Evolutionary conservation across 2,329 filamentous ascomycete species (phyloP).

Genomic region (Sphaerulina vaccinii): DNA sequence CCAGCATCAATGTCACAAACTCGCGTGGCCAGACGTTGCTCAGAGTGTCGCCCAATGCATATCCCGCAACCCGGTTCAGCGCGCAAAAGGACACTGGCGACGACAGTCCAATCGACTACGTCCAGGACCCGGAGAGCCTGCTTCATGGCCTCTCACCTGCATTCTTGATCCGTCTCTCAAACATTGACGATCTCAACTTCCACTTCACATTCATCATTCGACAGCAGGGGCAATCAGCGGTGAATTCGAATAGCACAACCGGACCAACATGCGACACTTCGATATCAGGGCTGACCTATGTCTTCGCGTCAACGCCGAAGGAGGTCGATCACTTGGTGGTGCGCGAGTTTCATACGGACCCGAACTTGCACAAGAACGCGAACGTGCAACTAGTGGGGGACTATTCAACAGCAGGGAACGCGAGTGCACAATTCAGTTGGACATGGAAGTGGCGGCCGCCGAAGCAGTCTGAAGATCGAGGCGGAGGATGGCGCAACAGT

Average conservation of each 20-base stretch:
- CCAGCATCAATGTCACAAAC: conserved; percentile 78
- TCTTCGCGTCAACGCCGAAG: conserved; percentile 78
- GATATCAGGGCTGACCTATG: conserved; percentile 87
- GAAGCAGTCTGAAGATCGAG: conserved; percentile 74
- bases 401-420: conserved; percentile 77
- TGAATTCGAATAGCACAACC: conserved; percentile 9
- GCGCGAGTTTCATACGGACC: conserved; percentile 92
- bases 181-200: conserved; percentile 90
- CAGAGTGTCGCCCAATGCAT: conserved; percentile 79
- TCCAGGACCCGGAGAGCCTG: conserved; percentile 79
- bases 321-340: conserved; percentile 94
- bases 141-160: conserved; percentile 52
- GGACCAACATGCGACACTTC: conserved; percentile 60
- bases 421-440: conserved; percentile 89
- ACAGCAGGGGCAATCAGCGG: conserved; percentile 46
- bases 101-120: conserved; percentile 76
- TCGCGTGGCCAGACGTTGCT: conserved; percentile 74
- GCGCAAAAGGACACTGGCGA: conserved; percentile 73
- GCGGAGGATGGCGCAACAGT: conserved; percentile 90
- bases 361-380: conserved; percentile 93
- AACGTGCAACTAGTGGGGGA: conserved; percentile 96
- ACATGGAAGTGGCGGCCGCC: conserved; percentile 96
- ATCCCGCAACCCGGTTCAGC: conserved; percentile 75
- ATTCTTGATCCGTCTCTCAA: conserved; percentile 82
- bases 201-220: conserved; percentile 85